These are phyloP conservation scores for Spathaspora boniae DNA, from an alignment of 805 yeast species.

Conservation along the genomic window DNA sequence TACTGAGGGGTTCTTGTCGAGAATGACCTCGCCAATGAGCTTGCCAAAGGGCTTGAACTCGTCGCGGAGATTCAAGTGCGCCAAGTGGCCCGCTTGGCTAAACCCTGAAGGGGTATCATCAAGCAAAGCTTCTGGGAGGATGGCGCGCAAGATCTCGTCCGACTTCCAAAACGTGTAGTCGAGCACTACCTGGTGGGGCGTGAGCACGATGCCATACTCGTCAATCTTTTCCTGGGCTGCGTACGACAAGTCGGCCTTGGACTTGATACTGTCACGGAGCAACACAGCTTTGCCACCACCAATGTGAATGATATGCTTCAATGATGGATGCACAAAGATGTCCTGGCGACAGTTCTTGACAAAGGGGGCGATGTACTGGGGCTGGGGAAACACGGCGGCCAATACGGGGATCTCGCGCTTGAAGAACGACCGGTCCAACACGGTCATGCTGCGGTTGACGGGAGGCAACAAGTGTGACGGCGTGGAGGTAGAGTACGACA, in stretches of 20 bases:
- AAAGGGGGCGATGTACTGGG: conserved; percentile 56
- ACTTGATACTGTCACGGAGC: conserved; percentile 44
- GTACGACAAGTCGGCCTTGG: conserved; percentile 31
- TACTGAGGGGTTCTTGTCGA: conserved; percentile 81
- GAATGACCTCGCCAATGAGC: conserved; percentile 82
- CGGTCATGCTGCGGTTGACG: conserved; percentile 57
- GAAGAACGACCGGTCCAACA: conserved; percentile 67
- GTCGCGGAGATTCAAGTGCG: conserved; percentile 81
- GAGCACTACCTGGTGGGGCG: conserved; percentile 52
- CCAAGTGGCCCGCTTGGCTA: conserved; percentile 92
- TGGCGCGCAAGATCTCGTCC: conserved; percentile 77
- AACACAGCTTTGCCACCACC: conserved; percentile 52
- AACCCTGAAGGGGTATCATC: conserved; percentile 86
- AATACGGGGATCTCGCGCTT: conserved; percentile 53
- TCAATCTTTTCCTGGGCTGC: conserved; percentile 44
- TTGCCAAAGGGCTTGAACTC: conserved; percentile 79
- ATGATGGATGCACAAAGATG: conserved; percentile 58
- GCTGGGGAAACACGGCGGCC: conserved; percentile 68
- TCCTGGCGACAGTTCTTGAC: conserved; percentile 57
- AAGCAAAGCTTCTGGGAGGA: conserved; percentile 66
- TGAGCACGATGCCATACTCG: conserved; percentile 44
- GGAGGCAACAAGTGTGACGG: conserved; percentile 56
- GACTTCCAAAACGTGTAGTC: conserved; percentile 83
- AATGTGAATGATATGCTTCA: conserved; percentile 59
- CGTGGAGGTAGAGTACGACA: too few species aligned